Evolutionary conservation across 139 green algal species (phyloP), one percentile per base, ranked within the genome.

Genomic region (Eudorina sp.): DNA sequence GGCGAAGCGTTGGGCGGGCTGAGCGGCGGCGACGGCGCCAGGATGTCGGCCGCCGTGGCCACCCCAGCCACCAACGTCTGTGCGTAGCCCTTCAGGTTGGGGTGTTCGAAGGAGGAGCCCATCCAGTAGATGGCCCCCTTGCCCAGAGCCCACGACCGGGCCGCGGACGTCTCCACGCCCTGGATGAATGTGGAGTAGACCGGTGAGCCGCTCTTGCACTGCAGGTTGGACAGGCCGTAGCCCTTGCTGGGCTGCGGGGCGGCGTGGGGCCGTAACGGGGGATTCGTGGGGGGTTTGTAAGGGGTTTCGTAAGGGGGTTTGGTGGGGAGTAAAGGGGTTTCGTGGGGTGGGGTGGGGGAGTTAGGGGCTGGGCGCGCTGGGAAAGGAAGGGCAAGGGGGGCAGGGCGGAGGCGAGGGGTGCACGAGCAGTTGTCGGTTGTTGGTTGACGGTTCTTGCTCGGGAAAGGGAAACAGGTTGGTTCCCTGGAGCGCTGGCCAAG

Each of bases 91-190:
- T 69, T 70, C 4, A 83, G n/a, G 51, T 83, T 55, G 51, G 75
- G 75, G 2, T 13, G 18, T 7, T 21, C 5, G 53, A 83, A 83
- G n/a, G 75, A 68, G 19, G 51, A 70, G 46, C 75, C 75, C 16
- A 83, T 36, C 75, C 75, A 83, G 48, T 83, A 83, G 34, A 83
- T 34, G 7, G 48, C 75, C 4, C 75, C 75, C 23, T 48, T 70
- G 51, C 75, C 75, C 53, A 83, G 51, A 3, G n/a, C 16, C 75
- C 75, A 83, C 27, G 34, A 27, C 34, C 69, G 34, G 23, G 51
- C 18, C 4, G 51, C 21, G 34, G 51, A 51, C 16, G 31, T 34
- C 34, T 83, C 41, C 48, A 45, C 53, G 27, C 25, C 13, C 34
- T 31, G 13, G 31, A 40, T 14, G 31, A 51, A 83, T 14, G 21